A percentile compares a stretch with the other conserved stretches of the same genome.
Conservation (phyloP, 495 filamentous ascomycete genomes). For the Xylaria telfairii region DNA sequence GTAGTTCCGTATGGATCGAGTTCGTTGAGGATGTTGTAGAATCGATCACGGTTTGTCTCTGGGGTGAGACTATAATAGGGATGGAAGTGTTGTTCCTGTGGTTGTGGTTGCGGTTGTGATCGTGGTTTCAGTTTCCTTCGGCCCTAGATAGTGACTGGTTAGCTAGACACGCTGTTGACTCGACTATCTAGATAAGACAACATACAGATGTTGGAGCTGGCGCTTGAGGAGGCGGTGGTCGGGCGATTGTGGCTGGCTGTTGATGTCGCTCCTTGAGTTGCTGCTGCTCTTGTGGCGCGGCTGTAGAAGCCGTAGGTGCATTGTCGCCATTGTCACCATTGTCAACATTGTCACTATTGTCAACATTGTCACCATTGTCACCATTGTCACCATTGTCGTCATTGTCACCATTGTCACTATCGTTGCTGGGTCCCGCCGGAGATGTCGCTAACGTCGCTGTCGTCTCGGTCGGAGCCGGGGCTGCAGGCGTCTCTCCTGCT, state of each 20-base stretch:
- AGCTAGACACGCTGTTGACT: background rate
- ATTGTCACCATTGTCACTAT: background rate
- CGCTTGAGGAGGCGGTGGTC: background rate
- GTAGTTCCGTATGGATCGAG: conserved; percentile 16
- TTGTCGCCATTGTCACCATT: too few species aligned
- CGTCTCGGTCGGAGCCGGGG: too few species aligned
- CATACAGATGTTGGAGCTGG: background rate
- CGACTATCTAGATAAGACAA: background rate
- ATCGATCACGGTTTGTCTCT: background rate
- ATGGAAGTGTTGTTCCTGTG: background rate
- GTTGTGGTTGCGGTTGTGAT: background rate
- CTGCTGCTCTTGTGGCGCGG: background rate
- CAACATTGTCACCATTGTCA: too few species aligned
- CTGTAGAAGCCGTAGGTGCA: background rate
- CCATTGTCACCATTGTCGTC: too few species aligned
- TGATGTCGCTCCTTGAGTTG: background rate
- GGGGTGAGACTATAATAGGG: conserved; percentile 1
- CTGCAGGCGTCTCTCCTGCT: too few species aligned
- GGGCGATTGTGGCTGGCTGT: background rate
- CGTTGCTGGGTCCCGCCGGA: background rate
- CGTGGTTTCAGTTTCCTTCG: background rate
- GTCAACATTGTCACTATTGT: too few species aligned
- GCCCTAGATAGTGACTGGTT: too few species aligned
- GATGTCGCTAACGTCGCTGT: background rate
- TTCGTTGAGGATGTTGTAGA: conserved; percentile 14